Evolutionary conservation across 2,329 filamentous ascomycete genomes (phyloP).

Genomic region (Ceratocystis albifundus): DNA sequence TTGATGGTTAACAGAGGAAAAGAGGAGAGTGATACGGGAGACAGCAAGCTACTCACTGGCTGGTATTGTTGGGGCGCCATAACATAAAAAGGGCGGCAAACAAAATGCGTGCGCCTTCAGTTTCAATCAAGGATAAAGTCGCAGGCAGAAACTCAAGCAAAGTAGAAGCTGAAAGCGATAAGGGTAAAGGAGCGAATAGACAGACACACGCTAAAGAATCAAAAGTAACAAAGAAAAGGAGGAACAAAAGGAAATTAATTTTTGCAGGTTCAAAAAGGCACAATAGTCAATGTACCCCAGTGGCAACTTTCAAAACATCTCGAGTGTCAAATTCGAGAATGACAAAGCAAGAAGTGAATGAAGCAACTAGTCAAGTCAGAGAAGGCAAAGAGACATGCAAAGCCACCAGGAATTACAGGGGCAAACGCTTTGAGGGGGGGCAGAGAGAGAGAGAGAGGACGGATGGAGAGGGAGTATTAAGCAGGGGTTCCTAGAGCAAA

Average conservation of each 20-base stretch:
- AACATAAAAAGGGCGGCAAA: not conserved
- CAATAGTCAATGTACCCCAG: slow-evolving; percentile 1
- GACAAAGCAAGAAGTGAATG: not conserved
- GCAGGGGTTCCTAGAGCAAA: not conserved
- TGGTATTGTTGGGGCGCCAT: slow-evolving; percentile 23
- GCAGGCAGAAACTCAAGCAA: too few species aligned
- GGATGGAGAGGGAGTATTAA: not conserved
- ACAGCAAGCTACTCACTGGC: slow-evolving; percentile 7
- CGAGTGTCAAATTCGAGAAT: not conserved
- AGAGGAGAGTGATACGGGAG: not conserved
- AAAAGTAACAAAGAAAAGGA: slow-evolving; percentile 2
- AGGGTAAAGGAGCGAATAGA: not conserved
- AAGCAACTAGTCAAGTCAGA: not conserved
- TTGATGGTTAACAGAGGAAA: slow-evolving; percentile 6
- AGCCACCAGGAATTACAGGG: not conserved
- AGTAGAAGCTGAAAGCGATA: too few species aligned
- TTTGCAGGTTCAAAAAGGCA: not conserved
- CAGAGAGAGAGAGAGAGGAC: too few species aligned
- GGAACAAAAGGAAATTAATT: not conserved
- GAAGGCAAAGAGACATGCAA: not conserved
- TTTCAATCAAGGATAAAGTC: too few species aligned
- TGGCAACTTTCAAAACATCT: not conserved
- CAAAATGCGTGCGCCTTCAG: not conserved
- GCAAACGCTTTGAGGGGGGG: not conserved
- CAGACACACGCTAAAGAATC: not conserved